Evolutionary conservation across 2,329 filamentous ascomycete species (phyloP).

Genomic region (Zopfia rhizophila): DNA sequence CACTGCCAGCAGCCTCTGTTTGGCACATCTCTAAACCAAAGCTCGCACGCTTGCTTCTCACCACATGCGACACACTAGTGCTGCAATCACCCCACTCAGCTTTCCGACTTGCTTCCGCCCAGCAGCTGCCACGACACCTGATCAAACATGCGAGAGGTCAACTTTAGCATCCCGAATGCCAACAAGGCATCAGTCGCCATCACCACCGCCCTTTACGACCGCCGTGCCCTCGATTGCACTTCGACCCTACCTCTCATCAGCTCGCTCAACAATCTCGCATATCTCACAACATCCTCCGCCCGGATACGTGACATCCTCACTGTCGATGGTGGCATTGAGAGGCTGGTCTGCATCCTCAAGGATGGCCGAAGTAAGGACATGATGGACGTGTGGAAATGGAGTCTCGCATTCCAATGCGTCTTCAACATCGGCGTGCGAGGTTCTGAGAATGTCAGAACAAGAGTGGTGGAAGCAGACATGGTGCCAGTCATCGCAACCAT

Average conservation of each 20-base stretch:
- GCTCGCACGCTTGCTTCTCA: slow-evolving; percentile 17
- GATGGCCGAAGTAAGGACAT: slow-evolving; percentile 96
- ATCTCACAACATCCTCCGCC: slow-evolving; percentile 96
- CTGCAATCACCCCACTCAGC: slow-evolving; percentile 39
- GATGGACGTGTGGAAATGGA: slow-evolving; percentile 99
- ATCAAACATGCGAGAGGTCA: slow-evolving; percentile 93
- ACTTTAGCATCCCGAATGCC: slow-evolving; percentile 99
- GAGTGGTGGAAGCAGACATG: slow-evolving; percentile 98
- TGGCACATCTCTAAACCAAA: slow-evolving; percentile 7
- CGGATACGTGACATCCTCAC: slow-evolving; percentile 98
- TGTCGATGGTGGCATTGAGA: slow-evolving; percentile 97
- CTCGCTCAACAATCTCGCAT: slow-evolving; percentile 97
- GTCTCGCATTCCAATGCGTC: slow-evolving; percentile 97
- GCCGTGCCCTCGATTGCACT: slow-evolving; percentile 96
- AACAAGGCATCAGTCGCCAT: slow-evolving; percentile 99
- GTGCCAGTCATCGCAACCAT: slow-evolving; percentile 98
- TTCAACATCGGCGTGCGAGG: slow-evolving; percentile 98
- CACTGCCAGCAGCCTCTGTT: slow-evolving; percentile 22
- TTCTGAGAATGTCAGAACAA: slow-evolving; percentile 90
- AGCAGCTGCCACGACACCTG: slow-evolving; percentile 24
- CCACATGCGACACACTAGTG: slow-evolving; percentile 47
- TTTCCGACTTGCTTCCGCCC: slow-evolving; percentile 18
- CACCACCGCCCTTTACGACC: slow-evolving; percentile 97
- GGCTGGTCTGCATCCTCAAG: slow-evolving; percentile 96
- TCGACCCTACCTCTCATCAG: slow-evolving; percentile 98